Base-by-base conservation (phyloP, 257 asterid genomes). In the Gentiana dahurica region DNA sequence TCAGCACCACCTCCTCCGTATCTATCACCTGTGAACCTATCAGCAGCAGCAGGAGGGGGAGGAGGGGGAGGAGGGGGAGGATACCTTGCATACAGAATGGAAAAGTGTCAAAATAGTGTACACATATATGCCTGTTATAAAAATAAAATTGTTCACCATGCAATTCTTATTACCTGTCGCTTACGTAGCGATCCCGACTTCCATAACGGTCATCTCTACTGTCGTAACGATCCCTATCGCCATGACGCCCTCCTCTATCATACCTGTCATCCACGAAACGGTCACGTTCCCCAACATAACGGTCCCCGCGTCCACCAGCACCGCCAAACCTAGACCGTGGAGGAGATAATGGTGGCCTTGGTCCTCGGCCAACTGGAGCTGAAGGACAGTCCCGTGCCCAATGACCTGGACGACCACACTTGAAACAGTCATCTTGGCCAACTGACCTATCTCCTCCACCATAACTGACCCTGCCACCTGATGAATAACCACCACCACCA, bases 331-430 rank as follows among this genome's bases (percentile, higher is more conserved):
- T 81, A 48, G 94, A 64, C 1, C 94, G 97, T 13, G 86, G 84
- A 35, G 98, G 87, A 6, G 97, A 70, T 65, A 85, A 62, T 5
- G 94, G 81, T 80, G 81, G 59, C 34, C 94, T 93, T 51, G 68
- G 68, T 53, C 85, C 86, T 45, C 95, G 75, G 9, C 90, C 84
- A 58, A 95, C 94, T 51, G 84, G 91, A 11, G 74, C 82, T 32
- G 88, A 78, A 3, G 97, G 95, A 52, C 97, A 92, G 63, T 92
- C 99, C 33, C 99, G 81, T 41, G 97, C 97, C 99, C 99, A 92
- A 38, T 92, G 99, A 3, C 99, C 99, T 1, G 95, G 79, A 1
- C 99, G 89, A 36, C 99, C 99, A 54, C 99, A 92, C 78, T 77
- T 92, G 84, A 92, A 92, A 79, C 99, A 88, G 45, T 79, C 90